Evolutionary conservation across 2,329 filamentous ascomycete species (phyloP), one percentile per base, ranked within the genome.

Genomic region (Fusarium hostae): DNA sequence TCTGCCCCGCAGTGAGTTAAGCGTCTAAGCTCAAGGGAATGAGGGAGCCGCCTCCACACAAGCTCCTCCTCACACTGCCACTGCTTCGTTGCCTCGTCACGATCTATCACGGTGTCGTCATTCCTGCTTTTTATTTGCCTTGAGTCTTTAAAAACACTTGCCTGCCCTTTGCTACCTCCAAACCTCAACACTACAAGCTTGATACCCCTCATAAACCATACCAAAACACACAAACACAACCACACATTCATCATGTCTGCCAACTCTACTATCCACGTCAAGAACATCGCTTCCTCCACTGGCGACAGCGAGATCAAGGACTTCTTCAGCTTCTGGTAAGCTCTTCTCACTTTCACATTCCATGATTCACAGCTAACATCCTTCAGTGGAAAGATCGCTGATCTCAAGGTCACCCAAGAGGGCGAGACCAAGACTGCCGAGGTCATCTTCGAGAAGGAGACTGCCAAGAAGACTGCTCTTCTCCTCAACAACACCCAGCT

Each of bases 401-500:
- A 89, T 76, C 88, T 99, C 81, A 91, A 94, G 65, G 88, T 98
- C 78, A 93, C 90, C 32, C 83, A 90, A 39, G 83, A 83, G 82
- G 89, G 89, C 78, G 88, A 91, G 74, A 86, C 88, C 74, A 94
- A 98, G 84, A 91, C 91, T 54, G 96, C 96, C 63, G 93, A 91
- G n/a, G 95, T 99, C 71, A 95, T 91, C 57, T 99, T 99, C 79
- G 96, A 98, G 84, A 98, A 98, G 86, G 91, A 95, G 81, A 97
- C 95, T 18, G 96, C 96, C 55, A 95, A 95, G 66, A 98, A 97
- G 87, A 99, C 96, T 26, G 96, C 96, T 30, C 92, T 98, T 43
- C 92, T 99, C 66, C 91, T 99, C 72, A 95, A 98, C 85, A 97
- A 97, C 87, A 99, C 96, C 58, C 93, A 97, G 83, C 92, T 99